Conservation (phyloP, 768 basidiomycete species). For the Boletus sp. region DNA sequence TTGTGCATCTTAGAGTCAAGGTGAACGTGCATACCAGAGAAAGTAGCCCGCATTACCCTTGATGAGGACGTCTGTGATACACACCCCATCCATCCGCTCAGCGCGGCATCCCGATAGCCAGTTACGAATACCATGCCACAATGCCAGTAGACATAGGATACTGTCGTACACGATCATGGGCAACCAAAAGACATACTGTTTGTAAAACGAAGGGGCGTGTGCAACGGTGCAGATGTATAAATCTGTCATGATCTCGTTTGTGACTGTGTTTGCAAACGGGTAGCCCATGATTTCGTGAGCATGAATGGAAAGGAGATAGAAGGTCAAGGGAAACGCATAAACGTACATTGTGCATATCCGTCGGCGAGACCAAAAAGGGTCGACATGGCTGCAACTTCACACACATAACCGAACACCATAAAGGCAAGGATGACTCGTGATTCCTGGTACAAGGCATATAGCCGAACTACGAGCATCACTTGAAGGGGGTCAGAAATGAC, state of each 20-base stretch:
- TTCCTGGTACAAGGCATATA: conserved; percentile 16
- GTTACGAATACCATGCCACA: neutral
- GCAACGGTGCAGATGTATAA: neutral
- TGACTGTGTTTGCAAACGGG: neutral
- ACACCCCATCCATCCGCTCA: neutral
- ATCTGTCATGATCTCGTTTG: neutral
- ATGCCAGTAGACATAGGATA: neutral
- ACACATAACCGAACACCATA: no score
- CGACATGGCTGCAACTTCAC: neutral
- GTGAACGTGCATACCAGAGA: no score
- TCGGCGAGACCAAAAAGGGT: neutral
- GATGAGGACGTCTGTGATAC: conserved; percentile 9
- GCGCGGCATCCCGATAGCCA: neutral
- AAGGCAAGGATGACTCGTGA: no score
- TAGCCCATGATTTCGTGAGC: neutral
- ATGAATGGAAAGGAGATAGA: neutral
- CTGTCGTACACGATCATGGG: neutral
- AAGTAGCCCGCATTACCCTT: conserved; percentile 14
- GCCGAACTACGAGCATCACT: conserved; percentile 14
- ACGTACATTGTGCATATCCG: neutral
- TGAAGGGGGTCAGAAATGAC: neutral
- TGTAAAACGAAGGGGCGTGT: neutral
- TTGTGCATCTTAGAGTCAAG: no score
- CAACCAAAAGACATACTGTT: conserved; percentile 1
- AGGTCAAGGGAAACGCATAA: no score